Percentiles rank a stretch among this genome's conserved stretches.
These are phyloP conservation scores for Poa annua DNA, from an alignment of 176 grass and related monocot genomes.

Conservation along the genomic window DNA sequence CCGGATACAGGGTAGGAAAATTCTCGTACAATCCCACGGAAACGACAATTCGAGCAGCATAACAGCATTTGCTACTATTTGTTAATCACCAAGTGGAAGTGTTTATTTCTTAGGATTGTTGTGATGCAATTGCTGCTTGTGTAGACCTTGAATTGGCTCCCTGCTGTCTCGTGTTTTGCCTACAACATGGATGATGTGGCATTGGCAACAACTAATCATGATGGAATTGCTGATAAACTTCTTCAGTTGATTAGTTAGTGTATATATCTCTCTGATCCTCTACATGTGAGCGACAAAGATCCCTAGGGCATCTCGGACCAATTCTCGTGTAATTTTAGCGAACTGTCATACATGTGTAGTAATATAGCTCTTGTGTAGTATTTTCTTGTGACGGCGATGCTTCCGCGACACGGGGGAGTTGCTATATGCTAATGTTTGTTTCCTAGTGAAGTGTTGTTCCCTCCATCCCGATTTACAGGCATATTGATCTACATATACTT, in stretches of 20 bases:
- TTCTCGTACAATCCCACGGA: conserved; percentile 12
- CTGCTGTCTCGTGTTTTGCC: conserved; percentile 45
- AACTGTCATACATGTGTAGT: background rate
- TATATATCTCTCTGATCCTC: conserved; percentile 38
- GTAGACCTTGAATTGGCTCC: conserved; percentile 43
- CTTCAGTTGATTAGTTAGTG: conserved; percentile 32
- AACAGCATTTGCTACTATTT: conserved; percentile 19
- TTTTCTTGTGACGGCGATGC: conserved; percentile 24
- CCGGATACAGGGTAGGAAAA: conserved; percentile 45
- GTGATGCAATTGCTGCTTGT: conserved; percentile 40
- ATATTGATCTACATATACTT: background rate
- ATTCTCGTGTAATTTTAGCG: background rate
- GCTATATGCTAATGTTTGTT: background rate
- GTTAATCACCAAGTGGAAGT: conserved; percentile 46
- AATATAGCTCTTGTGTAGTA: background rate
- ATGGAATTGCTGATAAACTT: conserved; percentile 37
- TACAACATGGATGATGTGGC: conserved; percentile 42
- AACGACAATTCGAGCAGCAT: conserved; percentile 49
- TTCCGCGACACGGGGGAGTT: conserved; percentile 29
- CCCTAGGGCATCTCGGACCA: conserved; percentile 40
- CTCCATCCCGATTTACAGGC: too few species aligned
- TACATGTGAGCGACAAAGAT: conserved; percentile 52
- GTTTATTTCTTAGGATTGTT: conserved; percentile 31
- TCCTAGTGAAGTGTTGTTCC: background rate
- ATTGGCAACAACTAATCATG: conserved; percentile 47